Conservation (phyloP, 495 filamentous ascomycete species). For the Lophium mytilinum region DNA sequence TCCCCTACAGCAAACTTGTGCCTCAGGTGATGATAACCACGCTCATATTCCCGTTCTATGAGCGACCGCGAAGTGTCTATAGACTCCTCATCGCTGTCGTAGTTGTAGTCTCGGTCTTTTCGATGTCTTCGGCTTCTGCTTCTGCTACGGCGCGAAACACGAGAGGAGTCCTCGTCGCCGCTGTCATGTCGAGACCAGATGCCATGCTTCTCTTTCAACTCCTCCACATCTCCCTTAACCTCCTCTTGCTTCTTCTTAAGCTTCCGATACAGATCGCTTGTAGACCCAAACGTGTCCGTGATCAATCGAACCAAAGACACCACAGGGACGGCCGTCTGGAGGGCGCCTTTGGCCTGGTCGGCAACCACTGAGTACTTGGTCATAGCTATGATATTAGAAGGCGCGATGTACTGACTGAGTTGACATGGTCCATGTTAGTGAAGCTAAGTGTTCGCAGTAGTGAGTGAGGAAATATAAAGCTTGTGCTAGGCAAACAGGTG, state of each 20-base stretch:
- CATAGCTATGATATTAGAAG: not conserved
- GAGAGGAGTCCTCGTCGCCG: not conserved
- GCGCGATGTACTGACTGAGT: not conserved
- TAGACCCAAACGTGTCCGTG: slow-evolving; percentile 10
- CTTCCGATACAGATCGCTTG: slow-evolving; percentile 11
- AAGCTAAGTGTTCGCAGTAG: not conserved
- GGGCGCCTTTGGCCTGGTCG: slow-evolving; percentile 6
- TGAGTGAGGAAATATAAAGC: not conserved
- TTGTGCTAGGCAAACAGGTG: not conserved
- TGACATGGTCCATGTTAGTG: not conserved
- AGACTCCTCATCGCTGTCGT: slow-evolving; percentile 15
- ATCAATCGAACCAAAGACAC: slow-evolving; percentile 14
- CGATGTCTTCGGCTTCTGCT: slow-evolving; percentile 1
- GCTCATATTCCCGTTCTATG: slow-evolving; percentile 8
- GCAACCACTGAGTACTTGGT: not conserved
- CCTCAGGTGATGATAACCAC: slow-evolving; percentile 7
- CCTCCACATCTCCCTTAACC: slow-evolving; percentile 11
- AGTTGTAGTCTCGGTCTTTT: not conserved
- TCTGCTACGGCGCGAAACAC: not conserved
- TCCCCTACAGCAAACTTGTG: slow-evolving; percentile 16
- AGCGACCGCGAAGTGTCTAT: not conserved
- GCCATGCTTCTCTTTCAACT: slow-evolving; percentile 7
- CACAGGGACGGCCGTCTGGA: slow-evolving; percentile 6
- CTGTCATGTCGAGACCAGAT: not conserved
- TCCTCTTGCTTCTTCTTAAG: slow-evolving; percentile 20